Evolutionary conservation across 129 eudicot genomes (phyloP), one percentile per base, ranked within the genome.

Genomic region (Pseudognaphalium luteoalbum): DNA sequence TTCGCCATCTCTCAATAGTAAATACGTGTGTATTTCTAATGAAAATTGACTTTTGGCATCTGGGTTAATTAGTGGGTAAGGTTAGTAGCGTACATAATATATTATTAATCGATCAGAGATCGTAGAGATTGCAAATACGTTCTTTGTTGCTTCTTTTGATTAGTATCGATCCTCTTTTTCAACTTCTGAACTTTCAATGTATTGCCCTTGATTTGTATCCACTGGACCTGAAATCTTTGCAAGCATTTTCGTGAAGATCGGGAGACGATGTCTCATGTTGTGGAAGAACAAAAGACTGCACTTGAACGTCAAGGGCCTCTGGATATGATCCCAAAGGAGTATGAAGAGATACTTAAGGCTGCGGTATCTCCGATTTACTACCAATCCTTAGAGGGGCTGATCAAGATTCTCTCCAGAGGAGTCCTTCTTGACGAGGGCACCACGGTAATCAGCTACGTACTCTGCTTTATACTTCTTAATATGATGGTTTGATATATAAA

Each of bases 231-330:
- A 64, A 32, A 21, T 75, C 72, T 64, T 44, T 50, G 32, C 12
- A 64, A 44, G 17, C 16, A 19, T 75, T 28, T 19, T 47, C 52
- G 21, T 50, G 72, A 74, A 62, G 47, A 17, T 17, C 78, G 78
- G 37, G 64, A 71, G 44, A 63, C 44, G n/a, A 75, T 64, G 72
- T 54, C 52, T 17, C 1, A 1, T n/a, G 72, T 75, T 19, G 72
- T 44, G 11, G 14, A 75, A 64, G 11, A 64, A 11, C 72, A 63
- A 28, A 3, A 75, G 72, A 64, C 1, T 9, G 79, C 72, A 75
- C 72, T 75, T 75, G 7, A 64, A 1, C 29, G 8, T 50, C 79
- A 63, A 17, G 72, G 10, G 51, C 32, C 6, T 22, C 56, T 6
- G 17, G 71, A 74, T 8, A 3, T 10, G 21, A 3, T 71, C 22